phyloP scores from a whole-genome alignment of 148 eudicot species.

The Chenopodium suecicum region DNA sequence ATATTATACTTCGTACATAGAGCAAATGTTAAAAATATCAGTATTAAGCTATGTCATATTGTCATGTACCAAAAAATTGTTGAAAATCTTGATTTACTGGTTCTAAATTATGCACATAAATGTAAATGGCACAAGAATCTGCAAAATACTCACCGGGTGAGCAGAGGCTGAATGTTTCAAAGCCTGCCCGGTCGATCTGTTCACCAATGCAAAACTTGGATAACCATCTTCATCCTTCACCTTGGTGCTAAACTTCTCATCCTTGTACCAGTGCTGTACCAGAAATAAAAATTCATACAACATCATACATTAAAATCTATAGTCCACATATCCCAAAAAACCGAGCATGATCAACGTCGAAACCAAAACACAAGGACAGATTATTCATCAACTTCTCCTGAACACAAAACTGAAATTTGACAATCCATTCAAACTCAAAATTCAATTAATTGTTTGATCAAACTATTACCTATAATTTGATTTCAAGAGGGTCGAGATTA shows the following conservation, averaged over 20 bases:
- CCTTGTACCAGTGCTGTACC: constrained; percentile 75
- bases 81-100: background rate
- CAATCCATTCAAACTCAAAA: background rate
- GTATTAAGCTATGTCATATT: background rate
- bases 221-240: constrained; percentile 83
- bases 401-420: background rate
- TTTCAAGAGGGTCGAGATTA: background rate
- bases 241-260: constrained; percentile 65
- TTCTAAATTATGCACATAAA: background rate
- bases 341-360: background rate
- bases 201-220: constrained; percentile 74
- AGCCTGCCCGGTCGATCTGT: constrained; percentile 78
- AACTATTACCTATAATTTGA: too few species aligned
- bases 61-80: background rate
- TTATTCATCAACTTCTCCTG: background rate
- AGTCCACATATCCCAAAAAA: background rate
- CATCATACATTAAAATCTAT: background rate
- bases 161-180: constrained; percentile 68
- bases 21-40: too few species aligned
- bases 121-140: background rate
- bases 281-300: background rate
- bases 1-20: background rate
- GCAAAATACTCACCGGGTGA: constrained; percentile 59
- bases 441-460: background rate
- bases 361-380: background rate